Evolutionary conservation across 2,329 filamentous ascomycete genomes (phyloP).

Genomic region (Exserohilum rostratum): DNA sequence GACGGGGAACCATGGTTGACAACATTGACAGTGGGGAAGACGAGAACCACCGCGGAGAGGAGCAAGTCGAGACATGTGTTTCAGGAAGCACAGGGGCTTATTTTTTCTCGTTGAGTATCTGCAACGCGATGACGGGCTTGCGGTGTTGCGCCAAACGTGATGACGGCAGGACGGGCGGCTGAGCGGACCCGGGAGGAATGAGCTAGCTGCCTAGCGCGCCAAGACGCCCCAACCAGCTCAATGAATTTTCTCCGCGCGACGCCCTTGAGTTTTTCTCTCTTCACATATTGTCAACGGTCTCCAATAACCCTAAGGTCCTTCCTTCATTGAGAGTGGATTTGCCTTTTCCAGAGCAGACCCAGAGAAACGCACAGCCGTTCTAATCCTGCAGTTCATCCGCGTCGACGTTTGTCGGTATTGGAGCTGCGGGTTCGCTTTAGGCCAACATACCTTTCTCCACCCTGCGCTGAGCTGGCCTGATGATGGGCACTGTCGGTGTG

Average conservation of each 20-base stretch:
- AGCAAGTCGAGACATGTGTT: background rate
- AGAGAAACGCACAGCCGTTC: slow-evolving; percentile 48
- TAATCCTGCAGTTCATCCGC: slow-evolving; percentile 48
- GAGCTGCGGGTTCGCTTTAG: slow-evolving; percentile 50
- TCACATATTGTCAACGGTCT: slow-evolving; percentile 42
- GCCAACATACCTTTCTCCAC: slow-evolving; percentile 37
- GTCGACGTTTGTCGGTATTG: slow-evolving; percentile 44
- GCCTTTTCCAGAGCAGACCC: slow-evolving; percentile 42
- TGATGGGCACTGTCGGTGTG: background rate
- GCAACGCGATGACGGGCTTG: background rate
- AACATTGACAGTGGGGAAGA: background rate
- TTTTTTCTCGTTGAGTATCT: background rate
- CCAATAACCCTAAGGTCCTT: slow-evolving; percentile 35
- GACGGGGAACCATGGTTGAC: background rate
- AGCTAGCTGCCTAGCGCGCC: slow-evolving; percentile 11
- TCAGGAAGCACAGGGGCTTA: background rate
- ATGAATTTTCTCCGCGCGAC: slow-evolving; percentile 11
- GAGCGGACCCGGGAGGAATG: background rate
- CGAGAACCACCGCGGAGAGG: background rate
- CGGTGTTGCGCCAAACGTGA: background rate
- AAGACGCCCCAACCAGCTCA: background rate
- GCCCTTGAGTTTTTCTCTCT: slow-evolving; percentile 25
- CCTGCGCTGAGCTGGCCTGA: background rate
- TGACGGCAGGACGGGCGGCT: background rate
- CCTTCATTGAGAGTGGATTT: slow-evolving; percentile 30